Conservation (phyloP, 495 filamentous ascomycete species). For the Trichoderma virens region DNA sequence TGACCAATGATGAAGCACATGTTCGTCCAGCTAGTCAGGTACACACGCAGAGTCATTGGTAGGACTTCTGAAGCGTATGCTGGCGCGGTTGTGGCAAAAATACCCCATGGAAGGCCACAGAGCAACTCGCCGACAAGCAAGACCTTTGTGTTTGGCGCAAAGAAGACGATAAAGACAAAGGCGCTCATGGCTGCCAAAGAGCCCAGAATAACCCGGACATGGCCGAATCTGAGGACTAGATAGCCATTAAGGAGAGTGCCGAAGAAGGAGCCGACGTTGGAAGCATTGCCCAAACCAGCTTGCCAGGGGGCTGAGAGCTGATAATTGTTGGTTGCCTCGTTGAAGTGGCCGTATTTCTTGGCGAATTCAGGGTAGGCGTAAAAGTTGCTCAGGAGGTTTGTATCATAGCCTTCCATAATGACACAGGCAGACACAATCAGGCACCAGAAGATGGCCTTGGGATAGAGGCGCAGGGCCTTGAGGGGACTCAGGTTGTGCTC, state of each 20-base stretch:
- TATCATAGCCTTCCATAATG: slow-evolving; percentile 15
- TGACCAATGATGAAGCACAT: slow-evolving; percentile 37
- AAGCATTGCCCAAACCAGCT: slow-evolving; percentile 31
- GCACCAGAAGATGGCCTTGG: slow-evolving; percentile 37
- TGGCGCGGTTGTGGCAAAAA: slow-evolving; percentile 37
- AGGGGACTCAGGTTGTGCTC: slow-evolving; percentile 38
- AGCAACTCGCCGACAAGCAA: slow-evolving; percentile 35
- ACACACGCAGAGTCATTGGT: slow-evolving; percentile 33
- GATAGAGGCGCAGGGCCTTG: slow-evolving; percentile 37
- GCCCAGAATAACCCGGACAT: slow-evolving; percentile 29
- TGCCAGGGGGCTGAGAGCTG: slow-evolving; percentile 34
- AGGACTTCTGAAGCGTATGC: slow-evolving; percentile 35
- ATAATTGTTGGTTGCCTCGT: slow-evolving; percentile 13
- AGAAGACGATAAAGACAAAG: slow-evolving; percentile 37
- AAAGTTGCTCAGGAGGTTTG: slow-evolving; percentile 14
- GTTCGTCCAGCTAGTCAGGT: slow-evolving; percentile 36
- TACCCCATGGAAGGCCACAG: slow-evolving; percentile 40
- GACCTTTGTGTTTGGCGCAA: slow-evolving; percentile 29
- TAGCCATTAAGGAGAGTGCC: slow-evolving; percentile 34
- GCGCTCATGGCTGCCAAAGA: slow-evolving; percentile 31
- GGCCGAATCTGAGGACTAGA: slow-evolving; percentile 30
- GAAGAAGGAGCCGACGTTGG: slow-evolving; percentile 31
- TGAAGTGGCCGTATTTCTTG: slow-evolving; percentile 27
- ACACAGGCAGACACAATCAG: slow-evolving; percentile 32
- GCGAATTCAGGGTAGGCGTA: slow-evolving; percentile 28